Percentiles rank a stretch among this genome's conserved stretches.
These are phyloP conservation scores for Phoma sp. DNA, from an alignment of 2,329 filamentous ascomycete genomes.

Conservation along the genomic window DNA sequence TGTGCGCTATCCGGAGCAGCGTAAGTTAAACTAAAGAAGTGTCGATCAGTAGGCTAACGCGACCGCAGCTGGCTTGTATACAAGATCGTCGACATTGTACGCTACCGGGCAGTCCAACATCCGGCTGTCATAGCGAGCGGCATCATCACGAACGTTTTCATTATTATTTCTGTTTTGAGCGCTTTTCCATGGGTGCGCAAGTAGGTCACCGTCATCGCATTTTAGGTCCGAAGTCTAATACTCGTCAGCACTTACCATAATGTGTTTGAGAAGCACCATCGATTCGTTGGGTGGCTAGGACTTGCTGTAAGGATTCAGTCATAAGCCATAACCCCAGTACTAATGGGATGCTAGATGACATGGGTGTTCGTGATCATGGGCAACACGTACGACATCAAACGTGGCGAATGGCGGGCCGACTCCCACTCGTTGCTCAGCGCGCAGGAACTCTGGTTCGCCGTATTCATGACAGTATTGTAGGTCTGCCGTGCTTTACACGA, in stretches of 20 bases:
- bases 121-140: constrained; percentile 40
- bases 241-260: constrained; percentile 41
- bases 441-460: constrained; percentile 45
- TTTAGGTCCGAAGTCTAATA: constrained; percentile 17
- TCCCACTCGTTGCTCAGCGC: constrained; percentile 37
- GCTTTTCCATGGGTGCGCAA: constrained; percentile 47
- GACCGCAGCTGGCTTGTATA: constrained; percentile 40
- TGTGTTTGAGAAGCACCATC: constrained; percentile 45
- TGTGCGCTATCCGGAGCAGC: constrained; percentile 43
- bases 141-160: constrained; percentile 43
- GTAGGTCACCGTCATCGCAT: constrained; percentile 17
- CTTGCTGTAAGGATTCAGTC: constrained; percentile 34
- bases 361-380: constrained; percentile 45
- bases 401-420: constrained; percentile 36
- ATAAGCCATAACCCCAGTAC: background rate
- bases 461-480: constrained; percentile 47
- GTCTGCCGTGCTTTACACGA: background rate
- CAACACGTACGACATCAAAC: constrained; percentile 44
- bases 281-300: constrained; percentile 45
- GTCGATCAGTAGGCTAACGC: constrained; percentile 13
- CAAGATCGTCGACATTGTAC: constrained; percentile 45
- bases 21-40: constrained; percentile 21
- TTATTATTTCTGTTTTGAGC: constrained; percentile 44
- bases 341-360: constrained; percentile 33
- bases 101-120: constrained; percentile 41